Base-by-base conservation (phyloP, 225 moss, liverwort and hornwort genomes). In the Straminergon stramineum region DNA sequence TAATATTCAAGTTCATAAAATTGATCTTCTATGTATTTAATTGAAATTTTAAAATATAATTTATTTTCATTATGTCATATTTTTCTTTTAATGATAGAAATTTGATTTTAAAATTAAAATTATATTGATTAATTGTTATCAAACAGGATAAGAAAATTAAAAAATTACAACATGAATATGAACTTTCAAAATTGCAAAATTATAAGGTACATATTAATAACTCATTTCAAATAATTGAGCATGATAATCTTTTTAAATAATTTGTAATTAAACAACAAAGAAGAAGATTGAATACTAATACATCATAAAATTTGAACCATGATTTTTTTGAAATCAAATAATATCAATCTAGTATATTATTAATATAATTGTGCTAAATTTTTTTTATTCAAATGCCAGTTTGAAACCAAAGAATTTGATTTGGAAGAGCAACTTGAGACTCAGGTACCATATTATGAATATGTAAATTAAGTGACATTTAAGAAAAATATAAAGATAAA, bases 61-160 rank as follows among this genome's bases (percentile, higher is more conserved):
- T 67, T 45, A 35, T 43, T 87, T 69, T 51, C 2, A 48, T 35
- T 11, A 8, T 56, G 17, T 13, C 9, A 4, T 24, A 7, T 0
- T 43, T 58, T 15, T 1, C 0, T 19, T 81, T 61, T 10, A 60
- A 19, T 57, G 15, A 43, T 17, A 5, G 20, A 53, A 51, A 6
- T 1, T 39, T 41, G 6, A 62, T 7, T 45, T 34, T 32, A 23
- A 5, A n/a, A 39, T 53, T 39, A 1, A 17, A 48, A 0, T 14
- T 39, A 14, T 13, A 37, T 31, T 55, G 7, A 84, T 56, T 35
- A 6, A 4, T 58, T 32, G 9, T 41, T 11, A 37, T 84, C 30
- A 63, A 84, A 63, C 43, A 96, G 95, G 96, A 95, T 80, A 94
- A 88, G 19, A 96, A 96, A 88, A 93, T 96, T 0, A 91, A 91